Evolutionary conservation across 1,139 yeast genomes (phyloP).

Genomic region (Nakaseomyces nivariensis): DNA sequence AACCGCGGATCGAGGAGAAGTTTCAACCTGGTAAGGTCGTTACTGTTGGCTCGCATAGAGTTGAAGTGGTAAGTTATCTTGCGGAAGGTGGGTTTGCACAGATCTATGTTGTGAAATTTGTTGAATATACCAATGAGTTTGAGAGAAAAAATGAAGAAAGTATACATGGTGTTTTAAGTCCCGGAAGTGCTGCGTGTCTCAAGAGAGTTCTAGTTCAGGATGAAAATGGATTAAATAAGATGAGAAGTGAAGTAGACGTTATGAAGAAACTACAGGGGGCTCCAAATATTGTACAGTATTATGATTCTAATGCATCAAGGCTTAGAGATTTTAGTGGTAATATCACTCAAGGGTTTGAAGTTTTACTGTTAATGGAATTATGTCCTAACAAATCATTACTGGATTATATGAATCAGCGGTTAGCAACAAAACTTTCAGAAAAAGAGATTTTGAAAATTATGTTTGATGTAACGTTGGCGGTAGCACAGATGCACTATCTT

Average conservation of each 20-base stretch:
- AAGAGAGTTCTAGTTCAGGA: slow-evolving; percentile 70
- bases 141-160: slow-evolving; percentile 9
- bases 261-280: slow-evolving; percentile 77
- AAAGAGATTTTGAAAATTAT: slow-evolving; percentile 73
- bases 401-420: slow-evolving; percentile 88
- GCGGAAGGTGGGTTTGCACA: slow-evolving; percentile 74
- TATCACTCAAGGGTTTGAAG: slow-evolving; percentile 51
- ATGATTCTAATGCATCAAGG: slow-evolving; percentile 92
- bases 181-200: slow-evolving; percentile 42
- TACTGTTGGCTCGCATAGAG: slow-evolving; percentile 56
- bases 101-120: slow-evolving; percentile 49
- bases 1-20: slow-evolving; percentile 10
- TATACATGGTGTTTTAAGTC: not conserved
- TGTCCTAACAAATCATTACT: slow-evolving; percentile 80
- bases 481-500: slow-evolving; percentile 80
- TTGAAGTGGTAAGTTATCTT: slow-evolving; percentile 47
- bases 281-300: slow-evolving; percentile 73
- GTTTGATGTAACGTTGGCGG: slow-evolving; percentile 73
- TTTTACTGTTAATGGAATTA: slow-evolving; percentile 83
- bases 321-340: slow-evolving; percentile 19
- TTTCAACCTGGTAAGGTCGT: slow-evolving; percentile 43
- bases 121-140: slow-evolving; percentile 23
- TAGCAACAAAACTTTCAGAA: slow-evolving; percentile 72
- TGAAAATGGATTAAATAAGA: slow-evolving; percentile 54
- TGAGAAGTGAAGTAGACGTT: slow-evolving; percentile 73